A percentile compares a stretch with the other conserved stretches of the same genome.
Evolutionary conservation across 2,329 filamentous ascomycete genomes (phyloP).

Genomic region (Tolypocladium paradoxum): DNA sequence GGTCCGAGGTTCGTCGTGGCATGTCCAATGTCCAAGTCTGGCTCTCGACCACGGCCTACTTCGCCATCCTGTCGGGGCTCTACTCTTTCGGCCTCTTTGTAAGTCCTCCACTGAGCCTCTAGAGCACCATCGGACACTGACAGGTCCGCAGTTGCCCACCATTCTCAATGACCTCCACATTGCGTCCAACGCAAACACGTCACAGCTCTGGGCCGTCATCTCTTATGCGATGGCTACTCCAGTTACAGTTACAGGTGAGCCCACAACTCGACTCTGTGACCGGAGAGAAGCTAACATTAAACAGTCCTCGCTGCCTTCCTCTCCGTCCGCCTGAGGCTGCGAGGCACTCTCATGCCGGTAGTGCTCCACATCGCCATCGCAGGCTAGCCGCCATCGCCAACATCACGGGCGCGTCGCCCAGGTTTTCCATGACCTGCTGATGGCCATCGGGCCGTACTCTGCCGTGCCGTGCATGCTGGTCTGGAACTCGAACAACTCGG

Average conservation of each 20-base stretch:
- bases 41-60: conserved; percentile 52
- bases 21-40: conserved; percentile 50
- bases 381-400: conserved; percentile 56
- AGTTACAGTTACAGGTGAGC: conserved; percentile 40
- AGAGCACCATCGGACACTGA: no score
- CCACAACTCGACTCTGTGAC: no score
- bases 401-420: conserved; percentile 35
- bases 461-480: conserved; percentile 52
- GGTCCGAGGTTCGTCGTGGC: conserved; percentile 53
- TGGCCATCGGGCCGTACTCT: conserved; percentile 54
- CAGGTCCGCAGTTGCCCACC: conserved; percentile 40
- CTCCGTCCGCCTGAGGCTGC: conserved; percentile 48
- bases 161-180: conserved; percentile 49
- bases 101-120: not conserved
- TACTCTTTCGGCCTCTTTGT: conserved; percentile 57
- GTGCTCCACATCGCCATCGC: conserved; percentile 53
- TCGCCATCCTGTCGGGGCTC: conserved; percentile 44
- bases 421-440: conserved; percentile 59
- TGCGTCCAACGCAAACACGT: conserved; percentile 42
- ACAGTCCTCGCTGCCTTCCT: conserved; percentile 41
- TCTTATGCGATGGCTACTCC: conserved; percentile 51
- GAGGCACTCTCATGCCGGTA: conserved; percentile 51
- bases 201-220: conserved; percentile 54
- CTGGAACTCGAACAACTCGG: conserved; percentile 59
- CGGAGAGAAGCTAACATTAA: not conserved